These are phyloP conservation scores for Rhynchospora tenuis DNA, from an alignment of 176 grass and related monocot species.

Conservation along the genomic window DNA sequence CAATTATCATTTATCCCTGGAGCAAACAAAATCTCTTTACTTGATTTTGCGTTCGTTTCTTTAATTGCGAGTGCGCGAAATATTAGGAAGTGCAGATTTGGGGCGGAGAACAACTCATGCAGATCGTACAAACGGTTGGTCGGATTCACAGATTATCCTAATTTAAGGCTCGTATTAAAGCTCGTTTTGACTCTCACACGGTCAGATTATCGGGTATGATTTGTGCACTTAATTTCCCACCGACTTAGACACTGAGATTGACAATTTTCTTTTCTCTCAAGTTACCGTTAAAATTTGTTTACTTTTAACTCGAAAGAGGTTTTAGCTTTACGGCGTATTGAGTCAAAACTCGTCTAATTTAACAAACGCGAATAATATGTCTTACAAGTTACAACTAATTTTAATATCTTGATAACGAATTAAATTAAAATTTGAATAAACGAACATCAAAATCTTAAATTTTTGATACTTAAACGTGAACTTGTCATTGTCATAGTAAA, in stretches of 20 bases:
- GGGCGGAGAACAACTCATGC: background rate
- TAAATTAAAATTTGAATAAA: too few species aligned
- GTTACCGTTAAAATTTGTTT: background rate
- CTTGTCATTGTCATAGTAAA: too few species aligned
- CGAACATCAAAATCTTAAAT: too few species aligned
- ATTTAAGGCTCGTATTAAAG: background rate
- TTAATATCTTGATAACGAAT: too few species aligned
- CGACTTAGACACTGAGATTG: background rate
- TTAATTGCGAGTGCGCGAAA: slow-evolving; percentile 2
- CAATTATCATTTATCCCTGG: background rate
- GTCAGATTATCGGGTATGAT: background rate
- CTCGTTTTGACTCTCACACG: slow-evolving; percentile 10
- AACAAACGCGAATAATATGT: too few species aligned
- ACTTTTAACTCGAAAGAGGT: background rate
- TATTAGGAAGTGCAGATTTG: background rate
- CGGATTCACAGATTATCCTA: background rate
- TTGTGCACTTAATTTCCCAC: background rate
- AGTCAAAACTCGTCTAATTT: background rate
- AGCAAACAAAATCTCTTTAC: background rate
- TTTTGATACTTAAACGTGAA: too few species aligned
- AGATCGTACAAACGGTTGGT: background rate
- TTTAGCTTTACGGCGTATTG: background rate
- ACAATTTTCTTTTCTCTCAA: background rate
- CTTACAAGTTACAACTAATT: too few species aligned
- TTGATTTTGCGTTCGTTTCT: background rate